A percentile compares a stretch with the other conserved stretches of the same genome.
These are phyloP conservation scores for Penicillium bialowiezense DNA, from an alignment of 495 filamentous ascomycete species.

Conservation along the genomic window DNA sequence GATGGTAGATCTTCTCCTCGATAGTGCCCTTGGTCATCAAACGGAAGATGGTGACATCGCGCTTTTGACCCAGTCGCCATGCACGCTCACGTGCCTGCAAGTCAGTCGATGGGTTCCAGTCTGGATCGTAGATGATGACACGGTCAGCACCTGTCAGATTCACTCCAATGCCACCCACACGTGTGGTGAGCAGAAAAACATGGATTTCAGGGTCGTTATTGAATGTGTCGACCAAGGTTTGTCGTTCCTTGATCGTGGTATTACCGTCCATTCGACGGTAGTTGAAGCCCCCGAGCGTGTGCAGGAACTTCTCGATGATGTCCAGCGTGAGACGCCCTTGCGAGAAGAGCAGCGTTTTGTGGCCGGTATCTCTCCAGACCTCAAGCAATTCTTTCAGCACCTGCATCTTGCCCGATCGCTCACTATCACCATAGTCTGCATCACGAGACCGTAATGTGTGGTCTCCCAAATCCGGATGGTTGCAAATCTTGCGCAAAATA, in stretches of 20 bases:
- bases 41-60: constrained; percentile 89
- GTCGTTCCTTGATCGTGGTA: constrained; percentile 78
- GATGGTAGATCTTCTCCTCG: constrained; percentile 98
- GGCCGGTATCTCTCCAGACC: constrained; percentile 80
- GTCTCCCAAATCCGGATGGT: constrained; percentile 85
- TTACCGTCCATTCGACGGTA: constrained; percentile 92
- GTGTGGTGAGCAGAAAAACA: constrained; percentile 90
- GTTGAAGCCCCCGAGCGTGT: constrained; percentile 61
- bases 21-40: constrained; percentile 97
- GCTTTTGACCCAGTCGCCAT: constrained; percentile 92
- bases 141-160: constrained; percentile 94
- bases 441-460: constrained; percentile 58
- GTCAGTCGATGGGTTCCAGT: constrained; percentile 96
- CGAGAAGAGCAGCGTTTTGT: constrained; percentile 88
- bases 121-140: constrained; percentile 95
- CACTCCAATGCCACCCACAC: constrained; percentile 88
- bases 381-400: constrained; percentile 80
- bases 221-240: constrained; percentile 85
- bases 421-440: constrained; percentile 64
- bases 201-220: constrained; percentile 76
- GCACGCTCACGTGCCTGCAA: constrained; percentile 93
- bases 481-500: constrained; percentile 92
- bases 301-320: constrained; percentile 80
- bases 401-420: constrained; percentile 91
- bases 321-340: constrained; percentile 92